Conservation (phyloP, 2,329 filamentous ascomycete species). For the Xylaria sp. region DNA sequence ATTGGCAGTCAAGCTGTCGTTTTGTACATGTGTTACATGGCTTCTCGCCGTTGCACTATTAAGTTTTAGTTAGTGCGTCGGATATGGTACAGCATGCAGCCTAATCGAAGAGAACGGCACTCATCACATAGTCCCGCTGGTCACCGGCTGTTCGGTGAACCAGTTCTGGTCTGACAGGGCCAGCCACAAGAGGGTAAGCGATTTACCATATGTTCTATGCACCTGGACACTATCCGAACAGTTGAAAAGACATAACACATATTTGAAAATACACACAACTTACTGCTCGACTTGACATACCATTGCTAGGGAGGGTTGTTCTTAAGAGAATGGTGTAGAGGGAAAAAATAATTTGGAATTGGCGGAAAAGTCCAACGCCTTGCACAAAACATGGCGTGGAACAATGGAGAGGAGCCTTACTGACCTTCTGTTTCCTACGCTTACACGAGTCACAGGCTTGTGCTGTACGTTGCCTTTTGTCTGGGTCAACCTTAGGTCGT, state of each 20-base stretch:
- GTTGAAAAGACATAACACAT: slow-evolving; percentile 8
- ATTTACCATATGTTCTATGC: not conserved
- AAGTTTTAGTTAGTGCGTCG: slow-evolving; percentile 39
- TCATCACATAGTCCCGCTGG: not conserved
- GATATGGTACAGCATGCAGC: slow-evolving; percentile 32
- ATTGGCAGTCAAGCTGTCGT: slow-evolving; percentile 59
- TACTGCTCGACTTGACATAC: slow-evolving; percentile 33
- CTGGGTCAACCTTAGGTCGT: slow-evolving; percentile 65
- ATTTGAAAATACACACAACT: slow-evolving; percentile 28
- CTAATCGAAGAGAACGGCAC: slow-evolving; percentile 8
- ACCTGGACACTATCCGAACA: slow-evolving; percentile 3
- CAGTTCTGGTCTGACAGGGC: slow-evolving; percentile 5
- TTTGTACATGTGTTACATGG: slow-evolving; percentile 70
- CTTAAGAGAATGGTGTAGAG: slow-evolving; percentile 11
- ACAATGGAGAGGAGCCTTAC: slow-evolving; percentile 40
- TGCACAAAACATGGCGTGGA: not conserved
- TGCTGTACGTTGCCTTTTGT: slow-evolving; percentile 71
- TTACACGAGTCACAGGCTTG: slow-evolving; percentile 74
- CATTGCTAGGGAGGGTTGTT: slow-evolving; percentile 19
- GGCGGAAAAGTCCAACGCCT: not conserved
- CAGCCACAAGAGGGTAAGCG: slow-evolving; percentile 2
- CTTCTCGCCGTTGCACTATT: slow-evolving; percentile 67
- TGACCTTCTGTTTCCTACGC: slow-evolving; percentile 74
- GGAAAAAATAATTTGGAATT: not conserved
- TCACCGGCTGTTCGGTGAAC: slow-evolving; percentile 14